These are phyloP conservation scores for Gryganskiella cystojenkinii DNA, from an alignment of 192 early-diverging fungal species.

Conservation along the genomic window DNA sequence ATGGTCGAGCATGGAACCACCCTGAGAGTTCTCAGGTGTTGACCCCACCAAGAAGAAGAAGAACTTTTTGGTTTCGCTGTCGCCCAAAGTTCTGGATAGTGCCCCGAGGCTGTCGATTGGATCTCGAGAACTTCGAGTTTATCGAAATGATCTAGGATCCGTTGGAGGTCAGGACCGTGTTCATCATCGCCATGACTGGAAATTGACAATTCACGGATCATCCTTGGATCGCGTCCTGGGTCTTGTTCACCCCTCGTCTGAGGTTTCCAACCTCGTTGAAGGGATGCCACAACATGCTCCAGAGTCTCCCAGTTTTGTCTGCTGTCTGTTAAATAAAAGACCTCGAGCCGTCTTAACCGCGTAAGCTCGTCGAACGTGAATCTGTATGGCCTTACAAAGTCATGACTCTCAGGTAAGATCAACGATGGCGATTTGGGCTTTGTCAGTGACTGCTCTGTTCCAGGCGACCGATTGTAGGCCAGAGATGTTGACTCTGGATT, in stretches of 20 bases:
- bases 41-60: neutral
- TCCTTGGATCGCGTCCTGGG: too few relatives aligned
- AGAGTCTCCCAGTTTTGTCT: neutral
- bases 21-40: neutral
- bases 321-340: neutral
- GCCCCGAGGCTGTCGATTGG: neutral
- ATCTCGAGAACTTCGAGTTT: neutral
- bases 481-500: too few relatives aligned
- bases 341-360: neutral
- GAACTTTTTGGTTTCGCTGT: neutral
- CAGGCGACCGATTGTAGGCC: too few relatives aligned
- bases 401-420: too few relatives aligned
- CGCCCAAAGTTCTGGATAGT: too few relatives aligned
- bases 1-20: too few relatives aligned
- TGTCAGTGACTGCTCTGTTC: too few relatives aligned
- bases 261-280: neutral
- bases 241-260: too few relatives aligned
- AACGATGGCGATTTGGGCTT: too few relatives aligned
- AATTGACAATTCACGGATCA: neutral
- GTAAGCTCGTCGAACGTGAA: slow-evolving; percentile 8
- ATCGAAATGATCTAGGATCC: neutral
- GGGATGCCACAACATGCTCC: slow-evolving; percentile 3
- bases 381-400: neutral
- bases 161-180: neutral
- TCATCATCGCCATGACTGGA: too few relatives aligned